Evolutionary conservation across 495 filamentous ascomycete genomes (phyloP), one percentile per base, ranked within the genome.

Genomic region (Neurospora africana): DNA sequence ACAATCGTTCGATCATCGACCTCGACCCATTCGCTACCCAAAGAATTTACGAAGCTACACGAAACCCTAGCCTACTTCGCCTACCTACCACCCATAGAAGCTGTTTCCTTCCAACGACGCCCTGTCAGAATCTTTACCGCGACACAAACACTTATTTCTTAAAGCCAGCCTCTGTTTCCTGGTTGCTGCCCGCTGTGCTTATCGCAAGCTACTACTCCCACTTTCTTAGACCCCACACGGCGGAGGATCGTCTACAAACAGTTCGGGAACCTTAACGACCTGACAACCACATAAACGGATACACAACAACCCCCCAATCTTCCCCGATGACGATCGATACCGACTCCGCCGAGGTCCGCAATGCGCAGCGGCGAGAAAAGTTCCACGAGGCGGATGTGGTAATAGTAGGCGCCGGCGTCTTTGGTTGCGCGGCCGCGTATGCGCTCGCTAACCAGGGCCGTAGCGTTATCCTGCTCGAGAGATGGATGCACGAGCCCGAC

Each of bases 401-500:
- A 37, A 90, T 99, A 65, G 89, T 98, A 27, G 95, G 95, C 74
- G 95, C 93, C 0, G 95, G 95, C 69, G 86, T 98, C 70, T 86
- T 97, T 53, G 95, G 95, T 23, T 96, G 93, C 79, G 93, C 95
- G 8, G 83, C 94, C n/a, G 89, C 96, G 7, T 87, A 91, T 67
- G 91, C 94, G 37, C 87, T 95, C 43, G 90, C 89, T 15, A 88
- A 88, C 65, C 96, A 98, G 80, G 94, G 94, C 15, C 89, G 95
- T 41, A 95, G 90, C 78, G 94, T 99, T 19, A 87, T 97, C n/a
- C 83, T 99, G 68, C 87, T 99, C 27, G 95, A 99, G 82, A 85
- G 86, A 74, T 95, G 91, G 81, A 83, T 97, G 79, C 94, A 95
- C 82, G 92, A 98, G 83, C 95, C 95, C 15, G 93, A 98, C 83